phyloP scores from a whole-genome alignment of 768 basidiomycete genomes.

The Kockovaella imperatae region DNA sequence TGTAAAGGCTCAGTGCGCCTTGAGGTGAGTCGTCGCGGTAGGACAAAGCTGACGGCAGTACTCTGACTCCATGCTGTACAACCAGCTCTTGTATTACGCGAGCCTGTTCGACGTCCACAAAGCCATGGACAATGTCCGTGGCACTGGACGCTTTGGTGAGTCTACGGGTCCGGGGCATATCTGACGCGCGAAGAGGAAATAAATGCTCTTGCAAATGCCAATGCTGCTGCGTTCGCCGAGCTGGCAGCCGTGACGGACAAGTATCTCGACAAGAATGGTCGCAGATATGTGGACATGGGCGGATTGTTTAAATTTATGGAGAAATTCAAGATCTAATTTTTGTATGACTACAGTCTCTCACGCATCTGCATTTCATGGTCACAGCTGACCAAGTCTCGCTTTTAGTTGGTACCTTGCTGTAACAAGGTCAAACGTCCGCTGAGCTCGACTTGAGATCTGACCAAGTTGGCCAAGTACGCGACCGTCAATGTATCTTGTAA shows the following conservation, averaged over 20 bases:
- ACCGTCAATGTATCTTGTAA: constrained; percentile 84
- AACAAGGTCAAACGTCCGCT: constrained; percentile 77
- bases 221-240: constrained; percentile 51
- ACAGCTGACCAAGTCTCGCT: too few relatives aligned
- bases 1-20: constrained; percentile 66
- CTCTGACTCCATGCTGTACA: constrained; percentile 73
- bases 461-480: constrained; percentile 85
- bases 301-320: constrained; percentile 72
- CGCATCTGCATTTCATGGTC: not conserved
- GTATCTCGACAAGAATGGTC: constrained; percentile 77
- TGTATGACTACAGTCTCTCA: constrained; percentile 1
- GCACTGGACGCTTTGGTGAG: constrained; percentile 46
- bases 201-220: constrained; percentile 49
- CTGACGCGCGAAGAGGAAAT: constrained; percentile 52
- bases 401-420: constrained; percentile 30
- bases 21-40: constrained; percentile 53
- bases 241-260: constrained; percentile 60
- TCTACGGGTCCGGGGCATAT: not conserved
- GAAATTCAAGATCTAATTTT: constrained; percentile 26
- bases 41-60: constrained; percentile 52
- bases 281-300: constrained; percentile 79
- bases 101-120: constrained; percentile 69
- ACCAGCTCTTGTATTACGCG: constrained; percentile 75
- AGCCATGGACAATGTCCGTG: constrained; percentile 52
- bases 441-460: constrained; percentile 86